Evolutionary conservation across 441 rosid species (phyloP), one percentile per base, ranked within the genome.

Genomic region (Pelargonium cotyledonis): DNA sequence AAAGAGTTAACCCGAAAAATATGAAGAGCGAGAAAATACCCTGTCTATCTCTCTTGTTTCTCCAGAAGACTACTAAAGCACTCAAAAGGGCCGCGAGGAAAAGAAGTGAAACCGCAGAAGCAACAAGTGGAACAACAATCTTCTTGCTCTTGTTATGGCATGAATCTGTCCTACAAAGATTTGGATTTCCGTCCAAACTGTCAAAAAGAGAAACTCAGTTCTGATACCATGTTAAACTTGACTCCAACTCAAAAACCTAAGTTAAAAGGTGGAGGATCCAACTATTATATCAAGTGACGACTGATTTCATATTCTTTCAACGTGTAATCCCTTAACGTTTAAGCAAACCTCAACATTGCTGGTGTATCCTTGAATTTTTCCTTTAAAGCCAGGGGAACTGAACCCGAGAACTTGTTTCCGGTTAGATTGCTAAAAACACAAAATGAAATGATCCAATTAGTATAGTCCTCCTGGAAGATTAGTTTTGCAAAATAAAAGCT

Each of bases 161-260:
- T 1, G 58, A 5, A 19, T 55, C 26, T 4, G 57, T 3, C 16
- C 16, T 14, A 23, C 76, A 69, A 14, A 68, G 41, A 64, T 72
- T 19, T 7, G 35, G 65, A 69, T 76, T 76, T 60, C 70, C 79
- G 16, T 51, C 76, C 66, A 68, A 38, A 10, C 79, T 76, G 31
- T 10, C 38, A 65, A 49, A 15, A 58, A 41, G 9, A 5, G 35
- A 63, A 16, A 49, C 5, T 2, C 6, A 49, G 40, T 23, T 12
- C 4, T 49, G n/a, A 31, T 31, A 31, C 38, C 38, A 31, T 31
- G 5, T 31, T 31, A 31, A 31, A 31, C 38, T 31, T 31, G 38
- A 31, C 38, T 4, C 38, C 5, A 0, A 4, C 4, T 31, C 38
- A 31, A 31, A 31, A 31, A 31, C 38, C 38, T 31, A 31, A 31